Percentiles rank a stretch among this genome's conserved stretches.
Conservation (phyloP, 768 basidiomycete genomes). For the Mycena galopus region DNA sequence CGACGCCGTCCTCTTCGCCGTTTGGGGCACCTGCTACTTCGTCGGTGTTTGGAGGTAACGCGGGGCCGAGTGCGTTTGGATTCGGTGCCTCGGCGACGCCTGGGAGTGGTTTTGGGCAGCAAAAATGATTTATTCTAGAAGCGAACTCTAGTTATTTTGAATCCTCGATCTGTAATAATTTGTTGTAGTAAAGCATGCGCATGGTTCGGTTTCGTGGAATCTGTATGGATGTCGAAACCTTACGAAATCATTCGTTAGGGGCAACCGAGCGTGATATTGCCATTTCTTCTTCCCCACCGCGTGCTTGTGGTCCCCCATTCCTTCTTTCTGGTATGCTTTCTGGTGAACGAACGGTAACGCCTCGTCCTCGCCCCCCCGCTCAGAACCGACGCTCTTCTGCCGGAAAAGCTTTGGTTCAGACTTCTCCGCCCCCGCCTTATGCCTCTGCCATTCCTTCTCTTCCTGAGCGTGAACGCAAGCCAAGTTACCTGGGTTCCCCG, state of each 20-base stretch:
- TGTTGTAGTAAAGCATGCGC: constrained; percentile 28
- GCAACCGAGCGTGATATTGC: neutral
- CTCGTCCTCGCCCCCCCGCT: constrained; percentile 80
- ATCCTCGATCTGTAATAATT: constrained; percentile 26
- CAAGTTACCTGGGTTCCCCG: constrained; percentile 43
- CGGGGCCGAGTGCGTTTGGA: constrained; percentile 47
- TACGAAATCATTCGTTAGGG: neutral
- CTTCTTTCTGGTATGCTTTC: constrained; percentile 47
- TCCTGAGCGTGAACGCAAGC: constrained; percentile 36
- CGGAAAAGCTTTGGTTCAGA: constrained; percentile 41
- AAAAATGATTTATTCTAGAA: constrained; percentile 26
- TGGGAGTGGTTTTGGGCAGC: neutral
- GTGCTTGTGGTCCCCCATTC: neutral
- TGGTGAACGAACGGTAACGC: constrained; percentile 59
- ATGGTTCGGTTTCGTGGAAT: neutral
- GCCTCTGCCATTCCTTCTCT: constrained; percentile 54
- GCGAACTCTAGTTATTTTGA: constrained; percentile 5
- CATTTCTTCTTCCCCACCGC: neutral
- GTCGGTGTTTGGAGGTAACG: constrained; percentile 20
- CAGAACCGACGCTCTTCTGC: constrained; percentile 66
- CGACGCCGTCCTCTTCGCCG: constrained; percentile 40
- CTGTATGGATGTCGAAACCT: no score
- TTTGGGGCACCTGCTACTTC: constrained; percentile 37
- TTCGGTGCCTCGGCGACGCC: constrained; percentile 40
- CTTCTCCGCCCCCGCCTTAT: constrained; percentile 60